A percentile compares a stretch with the other conserved stretches of the same genome.
These are phyloP conservation scores for Colletotrichum sidae DNA, from an alignment of 2,329 filamentous ascomycete genomes.

Conservation along the genomic window DNA sequence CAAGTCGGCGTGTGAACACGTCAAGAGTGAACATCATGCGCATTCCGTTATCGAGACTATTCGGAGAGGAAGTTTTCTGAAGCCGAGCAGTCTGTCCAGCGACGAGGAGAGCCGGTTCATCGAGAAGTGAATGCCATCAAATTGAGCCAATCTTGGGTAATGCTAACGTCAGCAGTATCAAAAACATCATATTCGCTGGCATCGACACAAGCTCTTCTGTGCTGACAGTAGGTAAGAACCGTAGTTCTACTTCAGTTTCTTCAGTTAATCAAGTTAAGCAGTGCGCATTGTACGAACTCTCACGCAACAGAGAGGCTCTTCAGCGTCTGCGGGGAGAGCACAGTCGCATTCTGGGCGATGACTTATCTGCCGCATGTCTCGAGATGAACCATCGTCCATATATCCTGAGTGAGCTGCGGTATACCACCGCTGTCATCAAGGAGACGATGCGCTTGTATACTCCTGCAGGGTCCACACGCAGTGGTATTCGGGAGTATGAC, in stretches of 20 bases:
- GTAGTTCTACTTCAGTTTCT: background rate
- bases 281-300: background rate
- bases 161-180: background rate
- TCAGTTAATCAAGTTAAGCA: background rate
- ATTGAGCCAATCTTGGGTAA: background rate
- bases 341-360: constrained; percentile 58
- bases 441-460: background rate
- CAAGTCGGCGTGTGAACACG: no score
- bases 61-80: background rate
- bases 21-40: background rate
- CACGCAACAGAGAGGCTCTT: constrained; percentile 34
- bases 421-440: constrained; percentile 47
- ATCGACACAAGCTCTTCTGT: background rate
- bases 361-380: constrained; percentile 37
- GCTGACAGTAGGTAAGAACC: background rate
- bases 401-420: constrained; percentile 62
- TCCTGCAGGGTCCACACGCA: background rate
- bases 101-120: background rate
- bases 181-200: background rate
- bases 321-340: constrained; percentile 55
- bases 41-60: background rate
- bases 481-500: background rate
- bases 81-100: background rate
- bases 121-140: background rate
- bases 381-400: constrained; percentile 41